Evolutionary conservation across 2,329 filamentous ascomycete genomes (phyloP), one percentile per base, ranked within the genome.

Genomic region (Thielaviopsis musarum): DNA sequence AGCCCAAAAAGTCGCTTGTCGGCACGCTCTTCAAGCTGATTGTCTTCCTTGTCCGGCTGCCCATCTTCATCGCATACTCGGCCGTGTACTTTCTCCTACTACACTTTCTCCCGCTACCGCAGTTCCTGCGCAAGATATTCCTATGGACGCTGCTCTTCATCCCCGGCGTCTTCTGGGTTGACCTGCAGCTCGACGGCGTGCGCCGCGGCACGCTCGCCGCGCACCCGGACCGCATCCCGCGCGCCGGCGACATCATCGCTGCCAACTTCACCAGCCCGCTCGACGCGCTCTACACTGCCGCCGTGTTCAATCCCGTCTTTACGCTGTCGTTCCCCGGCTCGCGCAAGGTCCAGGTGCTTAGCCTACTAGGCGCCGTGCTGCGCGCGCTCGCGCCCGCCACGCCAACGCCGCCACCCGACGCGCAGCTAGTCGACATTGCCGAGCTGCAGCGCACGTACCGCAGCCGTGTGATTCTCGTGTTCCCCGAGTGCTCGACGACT

Each of bases 111-210:
- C 90, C 90, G 0, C 69, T 82, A 21, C 79, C 79, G 15, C 71
- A 74, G 34, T 70, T 77, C 61, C 67, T 83, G 52, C 89, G 89
- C 67, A 97, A 97, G 73, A 82, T 87, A 13, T 82, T 89, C 55
- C 74, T 97, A 58, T 97, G 93, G 91, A 80, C 83, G 62, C 80
- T 97, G 64, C 80, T 98, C 65, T 86, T 83, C 45, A 86, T 95
- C 61, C 89, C 91, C 0, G 91, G 93, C 28, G 88, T 98, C 61
- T 97, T 91, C 90, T 97, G 91, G 91, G 85, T 96, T 60, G 93
- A 98, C 71, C 76, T 98, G n/a, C 91, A 96, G 71, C 88, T 98
- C 64, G 93, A 98, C 70, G 91, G 91, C 61, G 93, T 98, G 58
- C 91, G 88, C 72, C 88, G 90, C 73, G 93, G 93, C 73, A 91